Evolutionary conservation across 371 early-diverging fungal genomes (phyloP).

Genomic region (Nosema muscidifuracis): DNA sequence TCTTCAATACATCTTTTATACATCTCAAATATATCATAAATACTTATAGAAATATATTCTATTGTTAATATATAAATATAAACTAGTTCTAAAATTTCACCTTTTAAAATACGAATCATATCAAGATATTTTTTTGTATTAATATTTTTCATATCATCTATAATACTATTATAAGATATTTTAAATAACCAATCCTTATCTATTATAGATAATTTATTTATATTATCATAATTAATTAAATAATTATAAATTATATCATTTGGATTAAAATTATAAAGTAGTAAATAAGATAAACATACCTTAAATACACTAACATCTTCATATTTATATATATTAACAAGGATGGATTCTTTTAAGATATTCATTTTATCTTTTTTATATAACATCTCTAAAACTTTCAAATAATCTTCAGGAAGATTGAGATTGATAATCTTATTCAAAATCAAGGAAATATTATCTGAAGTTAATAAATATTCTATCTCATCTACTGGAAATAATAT

Average conservation of each 20-base stretch:
- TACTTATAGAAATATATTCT: too few relatives aligned
- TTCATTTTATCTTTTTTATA: not conserved
- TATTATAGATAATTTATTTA: not conserved
- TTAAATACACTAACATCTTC: not conserved
- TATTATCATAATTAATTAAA: not conserved
- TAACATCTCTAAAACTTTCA: not conserved
- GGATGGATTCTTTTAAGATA: not conserved
- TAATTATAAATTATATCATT: not conserved
- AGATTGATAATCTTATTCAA: not conserved
- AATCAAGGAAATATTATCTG: not conserved
- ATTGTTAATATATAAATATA: not conserved
- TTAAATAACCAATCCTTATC: conserved; percentile 9
- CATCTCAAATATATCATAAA: not conserved
- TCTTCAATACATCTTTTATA: not conserved
- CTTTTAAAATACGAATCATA: not conserved
- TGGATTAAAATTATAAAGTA: not conserved
- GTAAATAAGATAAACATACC: not conserved
- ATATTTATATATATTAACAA: not conserved
- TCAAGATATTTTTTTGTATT: not conserved
- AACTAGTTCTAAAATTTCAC: not conserved
- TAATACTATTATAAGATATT: not conserved
- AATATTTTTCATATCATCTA: conserved; percentile 10
- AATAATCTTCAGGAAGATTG: not conserved
- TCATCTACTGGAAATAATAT: not conserved
- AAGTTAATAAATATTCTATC: not conserved